Evolutionary conservation across 805 yeast species (phyloP).

Genomic region (Lachancea quebecensis): DNA sequence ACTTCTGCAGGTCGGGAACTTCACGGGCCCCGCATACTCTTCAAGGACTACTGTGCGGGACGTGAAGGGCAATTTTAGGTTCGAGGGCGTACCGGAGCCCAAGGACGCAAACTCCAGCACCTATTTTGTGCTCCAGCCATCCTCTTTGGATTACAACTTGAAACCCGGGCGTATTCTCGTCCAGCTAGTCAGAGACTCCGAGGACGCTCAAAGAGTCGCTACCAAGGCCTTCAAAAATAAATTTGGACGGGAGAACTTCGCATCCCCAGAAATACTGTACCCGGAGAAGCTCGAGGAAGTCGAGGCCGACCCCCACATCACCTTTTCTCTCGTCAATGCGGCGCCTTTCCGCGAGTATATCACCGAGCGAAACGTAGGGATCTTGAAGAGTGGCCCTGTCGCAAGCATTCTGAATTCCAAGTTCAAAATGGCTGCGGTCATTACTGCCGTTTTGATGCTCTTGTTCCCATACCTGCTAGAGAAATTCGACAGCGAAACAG

Average conservation of each 20-base stretch:
- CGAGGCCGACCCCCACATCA: constrained; percentile 17
- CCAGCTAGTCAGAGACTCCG: constrained; percentile 9
- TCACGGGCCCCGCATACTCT: constrained; percentile 10
- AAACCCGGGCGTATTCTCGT: constrained; percentile 30
- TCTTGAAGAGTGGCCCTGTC: constrained; percentile 33
- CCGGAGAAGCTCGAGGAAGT: constrained; percentile 27
- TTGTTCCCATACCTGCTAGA: constrained; percentile 34
- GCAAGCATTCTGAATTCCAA: constrained; percentile 34
- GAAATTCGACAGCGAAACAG: constrained; percentile 37
- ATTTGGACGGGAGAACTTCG: constrained; percentile 31
- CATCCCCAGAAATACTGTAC: constrained; percentile 26
- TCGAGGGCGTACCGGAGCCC: constrained; percentile 24
- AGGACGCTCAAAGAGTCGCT: constrained; percentile 11
- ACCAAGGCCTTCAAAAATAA: constrained; percentile 25
- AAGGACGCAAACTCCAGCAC: constrained; percentile 21
- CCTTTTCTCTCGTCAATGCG: constrained; percentile 20
- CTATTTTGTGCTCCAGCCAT: constrained; percentile 24
- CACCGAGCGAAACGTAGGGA: constrained; percentile 28
- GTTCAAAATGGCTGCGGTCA: constrained; percentile 31
- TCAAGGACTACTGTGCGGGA: constrained; percentile 12
- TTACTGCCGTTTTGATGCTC: constrained; percentile 22
- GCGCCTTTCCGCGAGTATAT: constrained; percentile 32
- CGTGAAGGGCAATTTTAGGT: constrained; percentile 23
- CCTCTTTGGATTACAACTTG: constrained; percentile 28
- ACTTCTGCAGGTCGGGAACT: constrained; percentile 24